These are phyloP conservation scores for Magnusiomyces ingens DNA, from an alignment of 1,139 yeast genomes.

Conservation along the genomic window DNA sequence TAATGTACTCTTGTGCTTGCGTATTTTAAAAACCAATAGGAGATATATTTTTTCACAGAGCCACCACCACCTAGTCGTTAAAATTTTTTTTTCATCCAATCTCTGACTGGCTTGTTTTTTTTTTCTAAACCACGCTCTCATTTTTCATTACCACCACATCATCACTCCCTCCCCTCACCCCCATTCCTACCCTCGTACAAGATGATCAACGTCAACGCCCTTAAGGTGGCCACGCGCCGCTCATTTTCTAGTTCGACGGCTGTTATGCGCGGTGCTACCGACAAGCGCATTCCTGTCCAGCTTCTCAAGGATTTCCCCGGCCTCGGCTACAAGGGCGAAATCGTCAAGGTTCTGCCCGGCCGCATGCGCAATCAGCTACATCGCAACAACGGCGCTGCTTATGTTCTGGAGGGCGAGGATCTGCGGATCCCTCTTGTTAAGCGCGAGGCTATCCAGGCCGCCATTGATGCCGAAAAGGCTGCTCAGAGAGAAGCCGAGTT, in stretches of 20 bases:
- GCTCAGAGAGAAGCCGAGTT: constrained; percentile 14
- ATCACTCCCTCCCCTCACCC: too few species aligned
- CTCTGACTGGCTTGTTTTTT: too few species aligned
- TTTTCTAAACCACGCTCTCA: too few species aligned
- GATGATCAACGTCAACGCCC: too few species aligned
- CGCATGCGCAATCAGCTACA: constrained; percentile 77
- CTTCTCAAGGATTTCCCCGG: constrained; percentile 58
- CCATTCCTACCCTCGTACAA: too few species aligned
- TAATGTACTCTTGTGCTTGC: too few species aligned
- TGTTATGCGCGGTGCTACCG: constrained; percentile 31
- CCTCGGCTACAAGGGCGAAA: constrained; percentile 60
- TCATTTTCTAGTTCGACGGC: constrained; percentile 11
- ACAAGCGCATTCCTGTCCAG: constrained; percentile 50
- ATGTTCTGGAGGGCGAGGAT: constrained; percentile 47
- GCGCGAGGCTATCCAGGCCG: constrained; percentile 21
- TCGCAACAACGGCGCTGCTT: constrained; percentile 63
- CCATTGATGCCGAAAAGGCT: constrained; percentile 12
- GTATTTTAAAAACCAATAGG: too few species aligned
- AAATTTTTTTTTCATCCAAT: too few species aligned
- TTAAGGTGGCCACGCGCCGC: background rate
- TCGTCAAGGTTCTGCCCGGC: constrained; percentile 71
- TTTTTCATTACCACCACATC: too few species aligned
- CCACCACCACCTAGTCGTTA: too few species aligned
- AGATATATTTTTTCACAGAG: too few species aligned
- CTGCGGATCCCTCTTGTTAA: constrained; percentile 60